phyloP scores from a whole-genome alignment of 768 basidiomycete genomes.

The Boletus fagicola region DNA sequence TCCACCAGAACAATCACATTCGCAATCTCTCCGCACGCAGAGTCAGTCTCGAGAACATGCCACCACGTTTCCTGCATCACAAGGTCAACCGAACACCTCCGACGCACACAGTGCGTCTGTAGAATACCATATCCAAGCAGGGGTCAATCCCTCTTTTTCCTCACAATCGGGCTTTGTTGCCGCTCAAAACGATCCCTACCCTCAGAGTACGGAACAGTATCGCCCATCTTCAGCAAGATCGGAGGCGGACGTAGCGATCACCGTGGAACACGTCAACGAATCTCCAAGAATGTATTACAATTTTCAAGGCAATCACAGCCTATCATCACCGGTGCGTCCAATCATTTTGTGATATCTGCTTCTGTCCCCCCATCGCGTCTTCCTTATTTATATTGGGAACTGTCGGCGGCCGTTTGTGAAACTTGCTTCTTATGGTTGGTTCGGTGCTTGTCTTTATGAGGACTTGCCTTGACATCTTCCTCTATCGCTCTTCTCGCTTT shows the following conservation, averaged over 20 bases:
- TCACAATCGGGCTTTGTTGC: not conserved
- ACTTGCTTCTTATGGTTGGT: not conserved
- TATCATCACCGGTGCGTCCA: slow-evolving; percentile 29
- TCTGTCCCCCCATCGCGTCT: not conserved
- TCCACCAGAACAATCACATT: not conserved
- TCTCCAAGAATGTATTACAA: slow-evolving; percentile 13
- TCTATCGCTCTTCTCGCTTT: not conserved
- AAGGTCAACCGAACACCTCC: not conserved
- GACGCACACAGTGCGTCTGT: not conserved
- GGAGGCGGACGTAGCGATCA: slow-evolving; percentile 14
- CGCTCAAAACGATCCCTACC: slow-evolving; percentile 1
- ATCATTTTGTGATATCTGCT: not conserved
- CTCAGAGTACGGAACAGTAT: slow-evolving; percentile 7
- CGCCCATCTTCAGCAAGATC: not conserved
- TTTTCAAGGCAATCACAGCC: slow-evolving; percentile 14
- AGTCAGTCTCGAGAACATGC: slow-evolving; percentile 1
- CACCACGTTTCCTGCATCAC: not conserved
- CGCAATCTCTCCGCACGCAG: not conserved
- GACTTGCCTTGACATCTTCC: not conserved
- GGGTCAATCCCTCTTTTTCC: slow-evolving; percentile 3
- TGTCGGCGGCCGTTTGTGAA: not conserved
- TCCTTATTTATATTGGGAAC: not conserved
- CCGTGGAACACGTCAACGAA: slow-evolving; percentile 15
- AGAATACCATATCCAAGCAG: slow-evolving; percentile 3
- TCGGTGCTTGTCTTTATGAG: not conserved